Conservation (phyloP, 106 monocot species). For the Platanthera zijinensis region DNA sequence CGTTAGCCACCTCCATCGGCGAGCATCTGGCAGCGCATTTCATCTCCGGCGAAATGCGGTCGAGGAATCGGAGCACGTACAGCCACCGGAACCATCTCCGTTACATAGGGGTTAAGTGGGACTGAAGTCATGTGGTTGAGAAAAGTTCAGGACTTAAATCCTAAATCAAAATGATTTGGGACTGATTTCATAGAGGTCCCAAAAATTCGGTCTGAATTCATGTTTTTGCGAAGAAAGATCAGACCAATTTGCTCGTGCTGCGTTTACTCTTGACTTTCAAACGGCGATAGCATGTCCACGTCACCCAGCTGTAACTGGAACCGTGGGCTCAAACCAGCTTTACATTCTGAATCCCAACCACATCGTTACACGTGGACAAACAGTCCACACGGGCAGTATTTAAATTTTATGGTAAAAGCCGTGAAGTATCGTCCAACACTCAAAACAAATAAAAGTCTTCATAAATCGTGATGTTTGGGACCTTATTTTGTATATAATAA, state of each 20-base stretch:
- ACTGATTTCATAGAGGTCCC: too few species aligned
- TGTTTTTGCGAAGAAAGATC: too few species aligned
- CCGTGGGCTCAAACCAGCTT: background rate
- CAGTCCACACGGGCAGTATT: background rate
- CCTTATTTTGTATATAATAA: too few species aligned
- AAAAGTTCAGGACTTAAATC: too few species aligned
- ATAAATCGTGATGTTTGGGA: too few species aligned
- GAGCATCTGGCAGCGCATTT: slow-evolving; percentile 17
- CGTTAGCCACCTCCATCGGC: slow-evolving; percentile 39
- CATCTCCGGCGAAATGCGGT: slow-evolving; percentile 29
- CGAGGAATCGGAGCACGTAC: slow-evolving; percentile 47
- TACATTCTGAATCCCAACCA: background rate
- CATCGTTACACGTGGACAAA: background rate
- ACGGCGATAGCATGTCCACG: background rate
- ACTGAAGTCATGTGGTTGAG: too few species aligned
- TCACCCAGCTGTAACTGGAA: background rate
- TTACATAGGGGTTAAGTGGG: too few species aligned
- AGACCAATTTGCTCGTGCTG: too few species aligned
- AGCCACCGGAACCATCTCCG: slow-evolving; percentile 59
- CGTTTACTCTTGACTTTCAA: background rate
- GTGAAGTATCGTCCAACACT: background rate
- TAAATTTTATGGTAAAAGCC: background rate
- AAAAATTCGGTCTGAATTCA: too few species aligned
- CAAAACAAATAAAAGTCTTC: too few species aligned
- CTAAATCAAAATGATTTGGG: too few species aligned